Evolutionary conservation across 805 yeast genomes (phyloP), one percentile per base, ranked within the genome.

Genomic region (Zygoascus bituminiphila): DNA sequence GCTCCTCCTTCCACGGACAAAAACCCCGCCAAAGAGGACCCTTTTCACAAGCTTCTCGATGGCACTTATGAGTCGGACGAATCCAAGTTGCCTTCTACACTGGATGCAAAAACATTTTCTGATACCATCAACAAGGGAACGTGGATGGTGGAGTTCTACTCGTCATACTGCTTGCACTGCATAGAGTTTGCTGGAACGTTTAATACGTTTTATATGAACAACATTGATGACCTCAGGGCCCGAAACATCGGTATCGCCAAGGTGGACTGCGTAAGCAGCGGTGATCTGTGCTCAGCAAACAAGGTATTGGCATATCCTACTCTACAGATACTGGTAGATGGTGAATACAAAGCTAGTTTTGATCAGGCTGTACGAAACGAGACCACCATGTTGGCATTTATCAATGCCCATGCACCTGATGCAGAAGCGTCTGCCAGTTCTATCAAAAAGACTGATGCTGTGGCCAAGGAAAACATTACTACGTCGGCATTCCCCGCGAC

Each of bases 151-250:
- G 96, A 91, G 66, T 89, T 88, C 66, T 93, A 67, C 62, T 87
- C 96, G 26, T 98, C 98, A 0, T 82, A 82, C 59, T 93, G 98
- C 63, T 63, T 69, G 6, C 98, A 91, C 65, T 93, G 98, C 67
- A 75, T 69, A 52, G 71, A 68, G 6, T 67, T 93, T 46, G 93
- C 86, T 1, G 98, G 98, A 1, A 73, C 68, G 6, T 93, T 98
- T 97, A 38, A 47, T 8, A 15, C 23, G 47, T 20, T 53, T 7
- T 85, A 78, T 67, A 57, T 69, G 21, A 63, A 72, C 33, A 62
- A 65, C 8, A 80, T 77, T 35, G 73, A 74, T 41, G 60, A 68
- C 15, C 56, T 64, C 7, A 55, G 76, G 45, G 70, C 71, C 1
- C 70, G 82, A 14, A 70, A 71, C 19, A 76, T 88, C 73, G 73